Percentiles rank a stretch among this genome's conserved stretches.
Conservation (phyloP, 2,329 filamentous ascomycete species). For the Claviceps maximensis region DNA sequence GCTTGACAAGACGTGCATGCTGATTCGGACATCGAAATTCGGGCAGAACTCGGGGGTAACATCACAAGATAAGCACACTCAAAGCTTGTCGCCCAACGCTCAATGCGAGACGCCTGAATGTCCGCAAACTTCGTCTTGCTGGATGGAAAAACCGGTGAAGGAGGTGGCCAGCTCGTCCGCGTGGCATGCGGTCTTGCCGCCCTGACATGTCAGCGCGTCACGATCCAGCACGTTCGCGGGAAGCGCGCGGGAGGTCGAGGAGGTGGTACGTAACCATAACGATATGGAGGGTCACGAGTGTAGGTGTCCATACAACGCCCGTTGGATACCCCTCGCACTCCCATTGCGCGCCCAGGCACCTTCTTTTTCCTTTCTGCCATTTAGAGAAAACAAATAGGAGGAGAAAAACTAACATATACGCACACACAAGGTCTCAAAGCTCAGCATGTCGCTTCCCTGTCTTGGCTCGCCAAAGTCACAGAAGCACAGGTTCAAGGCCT, state of each 20-base stretch:
- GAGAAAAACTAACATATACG: not conserved
- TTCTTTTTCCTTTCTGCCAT: too few species aligned
- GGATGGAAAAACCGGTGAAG: slow-evolving; percentile 46
- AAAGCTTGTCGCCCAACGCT: not conserved
- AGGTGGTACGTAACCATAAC: slow-evolving; percentile 18
- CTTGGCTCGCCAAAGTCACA: slow-evolving; percentile 39
- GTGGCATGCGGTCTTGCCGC: slow-evolving; percentile 43
- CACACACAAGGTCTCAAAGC: slow-evolving; percentile 39
- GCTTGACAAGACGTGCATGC: not conserved
- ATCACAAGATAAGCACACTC: too few species aligned
- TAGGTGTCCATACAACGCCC: not conserved
- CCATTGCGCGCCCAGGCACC: not conserved
- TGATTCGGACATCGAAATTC: not conserved
- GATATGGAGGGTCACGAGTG: too few species aligned
- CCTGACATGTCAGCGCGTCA: slow-evolving; percentile 38
- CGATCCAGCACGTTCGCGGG: slow-evolving; percentile 41
- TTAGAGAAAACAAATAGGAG: too few species aligned
- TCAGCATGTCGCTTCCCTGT: slow-evolving; percentile 45
- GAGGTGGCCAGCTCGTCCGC: slow-evolving; percentile 48
- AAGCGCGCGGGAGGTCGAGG: slow-evolving; percentile 27
- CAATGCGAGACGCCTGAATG: not conserved
- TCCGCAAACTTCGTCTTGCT: slow-evolving; percentile 25
- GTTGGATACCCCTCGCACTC: not conserved
- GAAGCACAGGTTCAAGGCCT: slow-evolving; percentile 37
- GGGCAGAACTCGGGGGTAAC: too few species aligned